A percentile compares a stretch with the other conserved stretches of the same genome.
These are phyloP conservation scores for Ogataea zsoltii DNA, from an alignment of 805 yeast species.

Conservation along the genomic window DNA sequence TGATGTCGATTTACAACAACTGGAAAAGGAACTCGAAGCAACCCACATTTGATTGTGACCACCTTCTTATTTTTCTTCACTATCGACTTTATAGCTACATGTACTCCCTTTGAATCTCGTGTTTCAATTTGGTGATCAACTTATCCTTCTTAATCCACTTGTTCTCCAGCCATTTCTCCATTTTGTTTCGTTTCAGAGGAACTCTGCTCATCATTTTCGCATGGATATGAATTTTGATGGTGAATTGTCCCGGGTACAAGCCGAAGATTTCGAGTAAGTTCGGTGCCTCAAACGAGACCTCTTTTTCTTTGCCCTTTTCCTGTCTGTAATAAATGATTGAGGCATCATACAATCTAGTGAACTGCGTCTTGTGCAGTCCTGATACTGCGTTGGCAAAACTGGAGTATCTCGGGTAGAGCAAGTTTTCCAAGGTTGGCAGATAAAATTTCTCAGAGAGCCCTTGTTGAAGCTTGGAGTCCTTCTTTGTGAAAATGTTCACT, in stretches of 20 bases:
- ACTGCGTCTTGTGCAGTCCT: constrained; percentile 41
- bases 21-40: constrained; percentile 55
- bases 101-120: constrained; percentile 16
- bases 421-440: constrained; percentile 57
- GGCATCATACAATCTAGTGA: constrained; percentile 53
- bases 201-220: constrained; percentile 47
- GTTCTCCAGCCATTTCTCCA: constrained; percentile 76
- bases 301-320: constrained; percentile 7
- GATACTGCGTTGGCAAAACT: constrained; percentile 52
- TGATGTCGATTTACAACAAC: constrained; percentile 41
- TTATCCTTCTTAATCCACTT: constrained; percentile 73
- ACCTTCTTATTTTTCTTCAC: background rate
- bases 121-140: constrained; percentile 41
- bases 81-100: constrained; percentile 1
- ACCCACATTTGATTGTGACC: constrained; percentile 24
- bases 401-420: constrained; percentile 78
- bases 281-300: constrained; percentile 35
- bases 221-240: constrained; percentile 48
- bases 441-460: constrained; percentile 55
- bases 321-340: constrained; percentile 46
- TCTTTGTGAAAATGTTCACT: constrained; percentile 65
- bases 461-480: constrained; percentile 49
- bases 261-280: constrained; percentile 40
- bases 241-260: constrained; percentile 30
- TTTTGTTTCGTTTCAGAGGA: constrained; percentile 51